A percentile compares a stretch with the other conserved stretches of the same genome.
These are phyloP conservation scores for Scleroderma bovista DNA, from an alignment of 768 basidiomycete species.

Conservation along the genomic window DNA sequence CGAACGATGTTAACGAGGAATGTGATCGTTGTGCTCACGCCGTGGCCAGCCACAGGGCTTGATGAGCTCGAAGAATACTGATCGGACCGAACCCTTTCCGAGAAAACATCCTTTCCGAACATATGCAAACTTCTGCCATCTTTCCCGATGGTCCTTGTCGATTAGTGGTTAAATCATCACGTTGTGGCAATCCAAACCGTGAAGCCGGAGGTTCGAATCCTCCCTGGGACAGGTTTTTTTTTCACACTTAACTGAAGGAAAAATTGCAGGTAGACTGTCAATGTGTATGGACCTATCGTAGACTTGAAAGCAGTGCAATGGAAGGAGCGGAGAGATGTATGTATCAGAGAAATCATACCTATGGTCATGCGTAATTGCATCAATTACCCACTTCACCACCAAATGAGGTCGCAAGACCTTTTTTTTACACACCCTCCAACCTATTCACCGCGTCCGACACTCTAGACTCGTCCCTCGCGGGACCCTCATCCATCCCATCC, in stretches of 20 bases:
- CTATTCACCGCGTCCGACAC: constrained; percentile 34
- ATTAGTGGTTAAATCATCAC: constrained; percentile 34
- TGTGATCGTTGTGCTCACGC: too few relatives aligned
- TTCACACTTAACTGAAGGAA: not conserved
- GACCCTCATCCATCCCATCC: constrained; percentile 25
- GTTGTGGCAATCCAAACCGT: constrained; percentile 25
- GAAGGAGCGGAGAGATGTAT: not conserved
- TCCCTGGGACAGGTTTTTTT: constrained; percentile 16
- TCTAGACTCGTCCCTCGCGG: constrained; percentile 48
- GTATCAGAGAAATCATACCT: not conserved
- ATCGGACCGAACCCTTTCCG: too few relatives aligned
- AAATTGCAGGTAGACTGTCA: not conserved
- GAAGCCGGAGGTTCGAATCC: constrained; percentile 31
- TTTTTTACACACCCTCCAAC: constrained; percentile 22
- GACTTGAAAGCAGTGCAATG: not conserved
- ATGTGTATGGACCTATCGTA: not conserved
- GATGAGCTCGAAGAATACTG: too few relatives aligned
- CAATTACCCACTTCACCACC: not conserved
- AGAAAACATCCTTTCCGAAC: too few relatives aligned
- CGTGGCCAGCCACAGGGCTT: too few relatives aligned
- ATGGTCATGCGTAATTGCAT: too few relatives aligned
- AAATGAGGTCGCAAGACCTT: not conserved
- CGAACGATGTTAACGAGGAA: too few relatives aligned
- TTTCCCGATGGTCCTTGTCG: constrained; percentile 27
- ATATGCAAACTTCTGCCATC: too few relatives aligned